phyloP scores from a whole-genome alignment of 805 yeast genomes.

The Diddensiella caesifluorescens region DNA sequence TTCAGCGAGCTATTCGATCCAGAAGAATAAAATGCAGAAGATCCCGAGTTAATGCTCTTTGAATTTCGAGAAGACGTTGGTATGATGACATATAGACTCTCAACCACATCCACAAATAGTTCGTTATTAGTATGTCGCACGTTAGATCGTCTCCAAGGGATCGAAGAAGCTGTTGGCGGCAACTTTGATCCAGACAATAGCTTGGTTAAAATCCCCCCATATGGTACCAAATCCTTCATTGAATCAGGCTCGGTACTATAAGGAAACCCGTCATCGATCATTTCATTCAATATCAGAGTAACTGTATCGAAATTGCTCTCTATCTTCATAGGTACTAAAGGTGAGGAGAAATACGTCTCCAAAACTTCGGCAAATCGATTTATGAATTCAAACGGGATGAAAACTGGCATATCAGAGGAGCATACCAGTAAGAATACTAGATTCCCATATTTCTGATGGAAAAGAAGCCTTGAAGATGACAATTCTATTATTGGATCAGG shows the following conservation, averaged over 20 bases:
- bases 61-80: slow-evolving; percentile 27
- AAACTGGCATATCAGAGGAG: slow-evolving; percentile 38
- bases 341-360: slow-evolving; percentile 53
- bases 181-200: slow-evolving; percentile 39
- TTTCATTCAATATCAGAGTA: slow-evolving; percentile 64
- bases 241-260: slow-evolving; percentile 65
- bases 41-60: slow-evolving; percentile 5
- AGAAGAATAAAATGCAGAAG: slow-evolving; percentile 28
- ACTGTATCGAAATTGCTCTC: slow-evolving; percentile 67
- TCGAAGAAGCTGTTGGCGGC: slow-evolving; percentile 23
- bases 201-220: slow-evolving; percentile 49
- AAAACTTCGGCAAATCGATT: slow-evolving; percentile 46
- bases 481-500: slow-evolving; percentile 21
- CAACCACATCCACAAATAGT: slow-evolving; percentile 76
- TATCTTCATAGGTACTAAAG: slow-evolving; percentile 52
- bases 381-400: slow-evolving; percentile 51
- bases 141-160: slow-evolving; percentile 76
- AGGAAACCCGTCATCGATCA: slow-evolving; percentile 75
- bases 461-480: slow-evolving; percentile 29
- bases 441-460: slow-evolving; percentile 24
- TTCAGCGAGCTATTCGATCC: slow-evolving; percentile 14
- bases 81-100: slow-evolving; percentile 53
- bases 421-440: slow-evolving; percentile 30
- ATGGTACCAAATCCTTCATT: slow-evolving; percentile 65
- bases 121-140: slow-evolving; percentile 78